Evolutionary conservation across 2,329 filamentous ascomycete species (phyloP), one percentile per base, ranked within the genome.

Genomic region (Fusarium pseudocircinatum): DNA sequence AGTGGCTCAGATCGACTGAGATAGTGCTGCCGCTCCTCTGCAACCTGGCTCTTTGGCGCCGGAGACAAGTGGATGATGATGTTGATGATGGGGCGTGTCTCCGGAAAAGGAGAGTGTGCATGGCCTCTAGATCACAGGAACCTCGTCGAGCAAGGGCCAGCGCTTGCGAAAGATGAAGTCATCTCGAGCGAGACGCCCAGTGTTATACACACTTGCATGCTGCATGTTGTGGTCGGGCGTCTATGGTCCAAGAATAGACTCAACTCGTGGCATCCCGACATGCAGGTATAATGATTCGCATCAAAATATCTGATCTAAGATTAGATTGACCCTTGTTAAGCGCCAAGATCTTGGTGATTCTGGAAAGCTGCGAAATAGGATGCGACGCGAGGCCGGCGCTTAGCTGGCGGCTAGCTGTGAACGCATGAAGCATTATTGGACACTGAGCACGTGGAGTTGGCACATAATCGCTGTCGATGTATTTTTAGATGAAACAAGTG

Each of bases 371-470:
- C 56, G 44, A 63, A 59, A 70, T 67, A 64, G 44, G 34, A 63
- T 63, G 47, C 67, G 44, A 63, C 76, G 60, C 54, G 68, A 36
- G 59, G 65, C 37, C 47, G 71, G 76, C 76, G 76, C 75, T 78
- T 78, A 78, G 73, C 60, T 44, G 68, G 76, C 76, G 76, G 76
- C 67, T 78, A 78, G 46, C 36, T 24, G 34, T 56, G 49, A 36
- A 30, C 20, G 24, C 32, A 37, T 30, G 66, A 53, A 68, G 36
- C 52, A 60, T 63, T 39, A 74, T 75, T 76, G 64, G 72, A 64
- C 28, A 60, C 37, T 37, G 34, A 39, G 24, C 44, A 67, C 62
- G 63, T 44, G n/a, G 65, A 60, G 22, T 57, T 30, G 42, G 54
- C n/a, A 32, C 40, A 24, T 37, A 30, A 44, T 39, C 36, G 15